A percentile compares a stretch with the other conserved stretches of the same genome.
Evolutionary conservation across 2,329 filamentous ascomycete genomes (phyloP).

Genomic region (Trichophyton schoenleinii): DNA sequence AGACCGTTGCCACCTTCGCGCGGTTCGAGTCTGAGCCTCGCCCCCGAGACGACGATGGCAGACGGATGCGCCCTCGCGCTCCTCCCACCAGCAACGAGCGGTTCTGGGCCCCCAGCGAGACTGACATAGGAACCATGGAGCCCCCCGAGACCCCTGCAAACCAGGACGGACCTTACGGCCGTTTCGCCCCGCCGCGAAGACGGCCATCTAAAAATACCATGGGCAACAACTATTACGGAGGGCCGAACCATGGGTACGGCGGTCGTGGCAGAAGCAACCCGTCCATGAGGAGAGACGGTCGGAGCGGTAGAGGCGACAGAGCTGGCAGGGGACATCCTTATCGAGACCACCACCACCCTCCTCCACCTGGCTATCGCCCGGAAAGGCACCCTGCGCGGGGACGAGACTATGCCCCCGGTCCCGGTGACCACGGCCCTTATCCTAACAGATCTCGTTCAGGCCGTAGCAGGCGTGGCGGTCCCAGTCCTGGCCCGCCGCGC

Average conservation of each 20-base stretch:
- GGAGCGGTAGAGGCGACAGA: constrained; percentile 19
- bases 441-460: constrained; percentile 7
- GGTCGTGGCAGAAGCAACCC: constrained; percentile 22
- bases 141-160: constrained; percentile 23
- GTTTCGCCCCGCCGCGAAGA: constrained; percentile 45
- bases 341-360: constrained; percentile 28
- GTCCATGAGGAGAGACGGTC: background rate
- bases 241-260: constrained; percentile 31
- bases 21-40: constrained; percentile 10
- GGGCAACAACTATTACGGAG: constrained; percentile 18
- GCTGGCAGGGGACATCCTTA: constrained; percentile 30
- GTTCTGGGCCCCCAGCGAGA: constrained; percentile 9
- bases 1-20: constrained; percentile 37
- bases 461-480: constrained; percentile 20
- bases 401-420: background rate
- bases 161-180: constrained; percentile 21
- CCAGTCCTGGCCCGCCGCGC: constrained; percentile 13
- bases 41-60: constrained; percentile 31
- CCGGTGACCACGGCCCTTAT: background rate
- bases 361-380: constrained; percentile 38
- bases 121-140: constrained; percentile 20
- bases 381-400: constrained; percentile 11
- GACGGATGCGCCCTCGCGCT: constrained; percentile 26
- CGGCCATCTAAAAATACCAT: constrained; percentile 34
- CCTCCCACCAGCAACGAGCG: constrained; percentile 11